These are phyloP conservation scores for Oryza coarctata DNA, from an alignment of 176 grass and related monocot species.

Conservation along the genomic window DNA sequence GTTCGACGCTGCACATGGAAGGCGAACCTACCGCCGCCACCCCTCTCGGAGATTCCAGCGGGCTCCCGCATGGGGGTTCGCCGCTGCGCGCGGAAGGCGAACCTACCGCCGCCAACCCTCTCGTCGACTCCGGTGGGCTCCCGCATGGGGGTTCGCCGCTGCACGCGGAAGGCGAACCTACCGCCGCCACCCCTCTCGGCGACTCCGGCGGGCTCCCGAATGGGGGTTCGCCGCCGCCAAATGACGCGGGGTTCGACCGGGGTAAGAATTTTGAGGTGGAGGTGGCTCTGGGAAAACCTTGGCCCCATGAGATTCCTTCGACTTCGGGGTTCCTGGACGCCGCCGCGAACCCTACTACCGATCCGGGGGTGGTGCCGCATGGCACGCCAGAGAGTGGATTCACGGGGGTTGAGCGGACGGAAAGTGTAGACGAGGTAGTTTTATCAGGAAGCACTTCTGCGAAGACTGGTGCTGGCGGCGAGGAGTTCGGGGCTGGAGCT, in stretches of 20 bases:
- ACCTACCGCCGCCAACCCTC: background rate
- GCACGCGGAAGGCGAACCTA: background rate
- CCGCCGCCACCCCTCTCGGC: background rate
- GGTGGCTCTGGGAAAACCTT: background rate
- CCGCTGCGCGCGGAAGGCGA: slow-evolving; percentile 6
- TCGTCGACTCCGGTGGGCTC: background rate
- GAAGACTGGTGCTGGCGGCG: background rate
- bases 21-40: background rate
- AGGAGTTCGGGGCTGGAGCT: background rate
- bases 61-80: background rate
- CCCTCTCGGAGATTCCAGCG: background rate
- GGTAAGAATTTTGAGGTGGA: slow-evolving; percentile 14
- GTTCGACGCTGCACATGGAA: too few species aligned
- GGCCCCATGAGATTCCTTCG: background rate
- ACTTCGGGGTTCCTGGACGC: background rate
- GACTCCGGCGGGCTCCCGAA: background rate
- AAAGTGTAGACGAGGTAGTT: background rate
- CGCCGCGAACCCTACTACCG: slow-evolving; percentile 16
- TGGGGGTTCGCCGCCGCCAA: background rate
- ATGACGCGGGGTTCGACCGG: background rate
- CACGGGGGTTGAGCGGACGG: background rate
- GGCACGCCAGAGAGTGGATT: background rate
- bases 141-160: background rate
- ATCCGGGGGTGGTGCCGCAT: background rate
- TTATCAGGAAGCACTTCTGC: background rate